Evolutionary conservation across 345 rosid species (phyloP).

Genomic region (Gossypium anomalum): DNA sequence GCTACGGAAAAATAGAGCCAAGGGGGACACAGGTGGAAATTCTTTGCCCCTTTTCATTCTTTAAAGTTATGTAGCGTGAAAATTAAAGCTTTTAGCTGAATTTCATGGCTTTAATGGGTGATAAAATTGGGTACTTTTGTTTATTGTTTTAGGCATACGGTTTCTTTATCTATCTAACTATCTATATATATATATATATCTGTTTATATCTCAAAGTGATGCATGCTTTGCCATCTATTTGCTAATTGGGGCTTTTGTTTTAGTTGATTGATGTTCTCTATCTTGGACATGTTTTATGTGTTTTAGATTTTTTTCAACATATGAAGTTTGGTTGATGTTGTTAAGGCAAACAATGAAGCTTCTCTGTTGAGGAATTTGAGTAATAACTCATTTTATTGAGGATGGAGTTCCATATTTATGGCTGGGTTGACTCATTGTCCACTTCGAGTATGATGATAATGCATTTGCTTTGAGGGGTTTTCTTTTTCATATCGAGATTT

Average conservation of each 20-base stretch:
- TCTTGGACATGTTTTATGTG: slow-evolving; percentile 5
- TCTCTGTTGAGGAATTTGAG: slow-evolving; percentile 11
- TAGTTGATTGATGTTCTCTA: slow-evolving; percentile 8
- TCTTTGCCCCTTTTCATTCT: background rate
- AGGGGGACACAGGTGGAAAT: slow-evolving; percentile 22
- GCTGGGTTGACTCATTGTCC: slow-evolving; percentile 11
- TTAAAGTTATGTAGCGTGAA: slow-evolving; percentile 3
- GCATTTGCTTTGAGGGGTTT: slow-evolving; percentile 21
- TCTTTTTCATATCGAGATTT: background rate
- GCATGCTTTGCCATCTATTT: background rate
- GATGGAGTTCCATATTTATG: slow-evolving; percentile 6
- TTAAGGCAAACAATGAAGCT: slow-evolving; percentile 18
- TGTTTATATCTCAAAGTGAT: slow-evolving; percentile 50
- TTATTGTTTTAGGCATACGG: slow-evolving; percentile 16
- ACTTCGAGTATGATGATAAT: background rate
- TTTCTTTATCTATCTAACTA: background rate
- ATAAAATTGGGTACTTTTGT: slow-evolving; percentile 8
- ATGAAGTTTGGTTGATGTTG: slow-evolving; percentile 20
- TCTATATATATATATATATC: too few species aligned
- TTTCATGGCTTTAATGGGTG: slow-evolving; percentile 4
- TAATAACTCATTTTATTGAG: background rate
- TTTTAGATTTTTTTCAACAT: slow-evolving; percentile 1
- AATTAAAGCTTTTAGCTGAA: slow-evolving; percentile 17
- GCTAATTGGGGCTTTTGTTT: background rate
- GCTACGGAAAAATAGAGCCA: slow-evolving; percentile 10